A percentile compares a stretch with the other conserved stretches of the same genome.
phyloP scores from a whole-genome alignment of 2,329 filamentous ascomycete genomes.

The Purpureocillium takamizusanense region DNA sequence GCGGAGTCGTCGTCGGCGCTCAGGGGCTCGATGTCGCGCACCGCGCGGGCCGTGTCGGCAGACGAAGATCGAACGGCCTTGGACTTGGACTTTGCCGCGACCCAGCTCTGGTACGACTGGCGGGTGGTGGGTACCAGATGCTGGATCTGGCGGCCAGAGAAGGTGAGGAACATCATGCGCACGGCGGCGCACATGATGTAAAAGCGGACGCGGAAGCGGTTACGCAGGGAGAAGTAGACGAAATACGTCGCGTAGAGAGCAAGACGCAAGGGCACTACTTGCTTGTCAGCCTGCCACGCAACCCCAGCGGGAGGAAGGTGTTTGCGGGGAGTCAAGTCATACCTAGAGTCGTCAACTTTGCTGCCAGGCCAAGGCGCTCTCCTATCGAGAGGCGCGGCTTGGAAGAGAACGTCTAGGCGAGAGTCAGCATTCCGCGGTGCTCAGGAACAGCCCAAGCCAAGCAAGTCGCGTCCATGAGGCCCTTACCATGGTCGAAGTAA shows the following conservation, averaged over 20 bases:
- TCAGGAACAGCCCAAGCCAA: too few relatives aligned
- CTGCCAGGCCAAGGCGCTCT: slow-evolving; percentile 8
- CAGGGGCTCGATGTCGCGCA: slow-evolving; percentile 11
- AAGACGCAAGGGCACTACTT: slow-evolving; percentile 9
- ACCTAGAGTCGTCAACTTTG: slow-evolving; percentile 9
- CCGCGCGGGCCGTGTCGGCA: slow-evolving; percentile 7
- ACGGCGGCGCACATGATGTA: slow-evolving; percentile 9
- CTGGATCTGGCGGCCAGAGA: slow-evolving; percentile 14
- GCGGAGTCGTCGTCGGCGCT: slow-evolving; percentile 6
- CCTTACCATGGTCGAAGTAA: too few relatives aligned
- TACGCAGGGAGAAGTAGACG: slow-evolving; percentile 8
- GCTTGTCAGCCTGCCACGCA: too few relatives aligned
- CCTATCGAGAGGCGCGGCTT: slow-evolving; percentile 12
- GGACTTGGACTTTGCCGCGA: slow-evolving; percentile 9
- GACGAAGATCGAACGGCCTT: neutral
- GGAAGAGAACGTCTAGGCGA: neutral
- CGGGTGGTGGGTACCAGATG: slow-evolving; percentile 9
- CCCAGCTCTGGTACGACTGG: slow-evolving; percentile 13
- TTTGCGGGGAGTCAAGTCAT: neutral
- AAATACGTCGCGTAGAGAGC: slow-evolving; percentile 4
- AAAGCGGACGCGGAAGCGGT: slow-evolving; percentile 7
- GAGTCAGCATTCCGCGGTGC: too few relatives aligned
- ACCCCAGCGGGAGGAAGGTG: neutral
- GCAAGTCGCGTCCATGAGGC: too few relatives aligned
- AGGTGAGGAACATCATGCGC: slow-evolving; percentile 8